A percentile compares a stretch with the other conserved stretches of the same genome.
These are phyloP conservation scores for Ceratobasidium sp. DNA, from an alignment of 1,284 basidiomycete species.

Conservation along the genomic window DNA sequence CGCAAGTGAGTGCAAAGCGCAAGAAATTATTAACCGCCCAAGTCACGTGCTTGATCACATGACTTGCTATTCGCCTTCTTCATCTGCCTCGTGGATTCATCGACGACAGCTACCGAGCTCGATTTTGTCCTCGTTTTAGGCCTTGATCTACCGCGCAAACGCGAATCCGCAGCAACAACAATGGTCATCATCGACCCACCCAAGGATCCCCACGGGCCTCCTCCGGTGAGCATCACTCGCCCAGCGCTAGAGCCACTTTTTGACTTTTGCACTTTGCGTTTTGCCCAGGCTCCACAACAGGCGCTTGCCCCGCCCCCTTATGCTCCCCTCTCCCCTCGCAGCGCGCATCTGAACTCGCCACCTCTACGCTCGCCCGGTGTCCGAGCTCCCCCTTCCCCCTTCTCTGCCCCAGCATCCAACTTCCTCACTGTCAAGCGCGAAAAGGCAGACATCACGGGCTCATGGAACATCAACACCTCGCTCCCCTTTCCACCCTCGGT, in stretches of 20 bases:
- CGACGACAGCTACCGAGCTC: constrained; percentile 4
- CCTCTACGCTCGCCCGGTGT: constrained; percentile 33
- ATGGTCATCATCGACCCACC: constrained; percentile 32
- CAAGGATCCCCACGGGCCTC: constrained; percentile 30
- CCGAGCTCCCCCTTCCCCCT: constrained; percentile 28
- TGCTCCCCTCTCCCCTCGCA: constrained; percentile 10
- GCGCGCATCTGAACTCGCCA: not conserved
- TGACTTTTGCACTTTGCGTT: not conserved
- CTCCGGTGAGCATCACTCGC: constrained; percentile 6
- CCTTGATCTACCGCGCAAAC: not conserved
- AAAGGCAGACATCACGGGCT: constrained; percentile 35
- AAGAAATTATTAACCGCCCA: not conserved
- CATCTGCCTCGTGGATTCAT: constrained; percentile 12
- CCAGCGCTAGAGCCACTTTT: not conserved
- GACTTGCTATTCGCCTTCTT: not conserved
- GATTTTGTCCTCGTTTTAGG: constrained; percentile 7
- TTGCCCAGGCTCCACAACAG: constrained; percentile 9
- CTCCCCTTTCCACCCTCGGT: constrained; percentile 9
- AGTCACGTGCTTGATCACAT: not conserved
- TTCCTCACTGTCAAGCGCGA: constrained; percentile 38
- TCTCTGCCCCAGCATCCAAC: constrained; percentile 38
- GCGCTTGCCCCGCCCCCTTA: constrained; percentile 16
- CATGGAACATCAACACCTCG: constrained; percentile 42
- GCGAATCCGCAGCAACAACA: constrained; percentile 42
- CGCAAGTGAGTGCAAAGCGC: not conserved